Percentiles rank a stretch among this genome's conserved stretches.
These are phyloP conservation scores for Lentinula guzmanii DNA, from an alignment of 768 basidiomycete species.

Conservation along the genomic window DNA sequence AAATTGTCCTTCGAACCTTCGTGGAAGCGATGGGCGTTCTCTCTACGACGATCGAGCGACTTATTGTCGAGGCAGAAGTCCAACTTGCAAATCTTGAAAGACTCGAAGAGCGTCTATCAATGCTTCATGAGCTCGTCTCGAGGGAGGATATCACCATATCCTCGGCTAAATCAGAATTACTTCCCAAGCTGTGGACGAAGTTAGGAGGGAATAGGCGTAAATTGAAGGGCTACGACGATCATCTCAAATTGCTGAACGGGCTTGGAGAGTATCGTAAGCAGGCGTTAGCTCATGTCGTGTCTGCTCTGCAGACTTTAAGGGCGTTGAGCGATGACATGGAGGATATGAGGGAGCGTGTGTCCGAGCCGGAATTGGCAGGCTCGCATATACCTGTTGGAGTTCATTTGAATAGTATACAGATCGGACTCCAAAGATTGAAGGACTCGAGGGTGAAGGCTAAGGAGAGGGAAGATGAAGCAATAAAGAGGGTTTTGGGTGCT, in stretches of 20 bases:
- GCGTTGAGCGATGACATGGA: conserved; percentile 71
- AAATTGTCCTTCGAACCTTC: conserved; percentile 51
- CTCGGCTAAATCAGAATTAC: conserved; percentile 43
- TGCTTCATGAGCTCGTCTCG: conserved; percentile 51
- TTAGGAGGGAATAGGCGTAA: conserved; percentile 54
- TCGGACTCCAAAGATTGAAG: conserved; percentile 55
- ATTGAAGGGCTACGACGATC: conserved; percentile 43
- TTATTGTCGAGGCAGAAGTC: conserved; percentile 63
- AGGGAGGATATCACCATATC: conserved; percentile 50
- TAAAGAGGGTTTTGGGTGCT: conserved; percentile 15
- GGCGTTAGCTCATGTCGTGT: conserved; percentile 62
- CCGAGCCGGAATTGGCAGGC: conserved; percentile 58
- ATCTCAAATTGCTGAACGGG: conserved; percentile 48
- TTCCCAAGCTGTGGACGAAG: conserved; percentile 63
- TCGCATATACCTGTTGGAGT: conserved; percentile 63
- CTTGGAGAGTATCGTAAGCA: conserved; percentile 52
- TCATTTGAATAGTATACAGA: conserved; percentile 67
- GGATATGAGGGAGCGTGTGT: conserved; percentile 66
- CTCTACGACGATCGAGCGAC: conserved; percentile 41
- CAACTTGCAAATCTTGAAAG: conserved; percentile 49
- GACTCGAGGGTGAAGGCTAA: conserved; percentile 50
- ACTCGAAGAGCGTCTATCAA: conserved; percentile 54
- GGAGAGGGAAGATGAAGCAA: conserved; percentile 33
- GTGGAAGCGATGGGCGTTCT: conserved; percentile 57
- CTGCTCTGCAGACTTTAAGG: conserved; percentile 54